phyloP scores from a whole-genome alignment of 2,329 filamentous ascomycete genomes.

The Zelopaecilomyces penicillatus region DNA sequence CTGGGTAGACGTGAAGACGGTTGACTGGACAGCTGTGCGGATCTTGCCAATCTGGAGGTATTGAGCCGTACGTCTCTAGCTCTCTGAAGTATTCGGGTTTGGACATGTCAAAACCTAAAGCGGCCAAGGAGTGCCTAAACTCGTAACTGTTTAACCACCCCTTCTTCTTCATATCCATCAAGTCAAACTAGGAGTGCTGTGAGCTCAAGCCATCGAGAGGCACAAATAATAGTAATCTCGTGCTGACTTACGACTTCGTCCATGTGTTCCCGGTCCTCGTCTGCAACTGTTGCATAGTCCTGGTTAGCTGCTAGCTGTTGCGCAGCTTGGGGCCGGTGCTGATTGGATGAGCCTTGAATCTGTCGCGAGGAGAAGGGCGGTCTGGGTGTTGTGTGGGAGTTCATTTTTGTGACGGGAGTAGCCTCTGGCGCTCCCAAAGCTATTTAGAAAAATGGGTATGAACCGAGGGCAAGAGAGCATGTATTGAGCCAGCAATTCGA shows the following conservation, averaged over 20 bases:
- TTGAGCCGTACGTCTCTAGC: constrained; percentile 71
- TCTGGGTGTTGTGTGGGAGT: constrained; percentile 30
- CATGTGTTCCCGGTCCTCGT: constrained; percentile 89
- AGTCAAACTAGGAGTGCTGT: constrained; percentile 57
- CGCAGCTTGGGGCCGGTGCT: constrained; percentile 24
- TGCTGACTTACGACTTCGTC: constrained; percentile 70
- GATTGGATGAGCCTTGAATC: constrained; percentile 21
- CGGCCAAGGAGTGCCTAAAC: constrained; percentile 91
- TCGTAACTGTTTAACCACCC: constrained; percentile 94
- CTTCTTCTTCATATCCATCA: constrained; percentile 97
- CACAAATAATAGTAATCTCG: neutral
- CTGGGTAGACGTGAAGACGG: constrained; percentile 42
- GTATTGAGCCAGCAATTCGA: too few species aligned
- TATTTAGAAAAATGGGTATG: too few species aligned
- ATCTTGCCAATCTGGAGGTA: constrained; percentile 51
- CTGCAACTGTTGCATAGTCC: constrained; percentile 48
- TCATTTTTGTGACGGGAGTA: constrained; percentile 18
- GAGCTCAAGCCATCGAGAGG: constrained; percentile 8
- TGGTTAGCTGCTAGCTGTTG: constrained; percentile 29
- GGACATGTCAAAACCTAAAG: constrained; percentile 84
- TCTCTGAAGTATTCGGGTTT: constrained; percentile 78
- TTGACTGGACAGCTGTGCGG: constrained; percentile 34
- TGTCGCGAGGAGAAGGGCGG: constrained; percentile 26
- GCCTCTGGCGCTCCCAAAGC: too few species aligned
- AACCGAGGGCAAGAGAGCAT: too few species aligned